These are phyloP conservation scores for Rhizopogon vulgaris DNA, from an alignment of 768 basidiomycete genomes.

Conservation along the genomic window DNA sequence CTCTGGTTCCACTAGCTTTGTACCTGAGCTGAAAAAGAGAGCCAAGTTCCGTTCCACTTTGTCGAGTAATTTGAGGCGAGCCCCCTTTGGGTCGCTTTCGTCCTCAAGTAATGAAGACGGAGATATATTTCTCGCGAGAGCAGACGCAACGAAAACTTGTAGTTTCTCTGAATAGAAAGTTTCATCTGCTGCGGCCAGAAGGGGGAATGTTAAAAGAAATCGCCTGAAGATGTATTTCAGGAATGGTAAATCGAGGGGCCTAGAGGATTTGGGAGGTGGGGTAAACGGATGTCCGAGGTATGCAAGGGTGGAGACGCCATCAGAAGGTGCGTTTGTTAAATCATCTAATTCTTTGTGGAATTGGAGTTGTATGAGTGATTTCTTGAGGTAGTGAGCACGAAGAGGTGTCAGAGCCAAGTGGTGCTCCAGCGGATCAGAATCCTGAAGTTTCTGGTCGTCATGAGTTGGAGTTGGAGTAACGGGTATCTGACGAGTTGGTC, in stretches of 20 bases:
- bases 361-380: conserved; percentile 84
- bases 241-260: conserved; percentile 74
- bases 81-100: conserved; percentile 40
- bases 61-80: conserved; percentile 60
- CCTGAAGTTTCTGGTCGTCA: neutral
- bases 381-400: conserved; percentile 97
- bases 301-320: conserved; percentile 62
- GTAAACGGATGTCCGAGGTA: conserved; percentile 87
- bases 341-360: conserved; percentile 72
- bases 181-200: conserved; percentile 82
- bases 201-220: conserved; percentile 92
- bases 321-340: conserved; percentile 43
- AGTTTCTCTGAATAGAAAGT: conserved; percentile 93
- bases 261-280: conserved; percentile 54
- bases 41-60: conserved; percentile 83
- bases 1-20: conserved; percentile 78
- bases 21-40: conserved; percentile 75
- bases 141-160: conserved; percentile 85
- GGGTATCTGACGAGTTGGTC: conserved; percentile 10
- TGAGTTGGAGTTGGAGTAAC: neutral
- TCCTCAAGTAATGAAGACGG: conserved; percentile 56
- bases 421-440: neutral
- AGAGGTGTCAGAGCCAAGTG: conserved; percentile 62
- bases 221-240: conserved; percentile 86
- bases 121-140: conserved; percentile 75